A percentile compares a stretch with the other conserved stretches of the same genome.
These are phyloP conservation scores for Globisporangium ultimum DNA, from an alignment of 352 stramenopile species.

Conservation along the genomic window DNA sequence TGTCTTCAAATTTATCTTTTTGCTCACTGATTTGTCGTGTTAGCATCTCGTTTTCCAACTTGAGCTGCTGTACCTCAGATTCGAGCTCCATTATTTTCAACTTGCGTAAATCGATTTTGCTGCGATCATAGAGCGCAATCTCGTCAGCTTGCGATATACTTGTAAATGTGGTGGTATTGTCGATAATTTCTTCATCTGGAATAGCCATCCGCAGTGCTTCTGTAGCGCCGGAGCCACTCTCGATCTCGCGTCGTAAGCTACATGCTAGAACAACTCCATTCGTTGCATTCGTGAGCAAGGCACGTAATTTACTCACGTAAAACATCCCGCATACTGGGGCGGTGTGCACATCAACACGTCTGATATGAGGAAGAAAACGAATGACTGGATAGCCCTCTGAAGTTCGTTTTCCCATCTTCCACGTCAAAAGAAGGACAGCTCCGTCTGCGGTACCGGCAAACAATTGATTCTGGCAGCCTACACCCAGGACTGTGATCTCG, in stretches of 20 bases:
- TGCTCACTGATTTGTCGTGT: constrained; percentile 48
- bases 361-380: constrained; percentile 23
- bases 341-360: constrained; percentile 48
- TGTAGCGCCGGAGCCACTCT: constrained; percentile 2
- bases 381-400: constrained; percentile 22
- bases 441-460: constrained; percentile 43
- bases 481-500: constrained; percentile 40
- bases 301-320: constrained; percentile 24
- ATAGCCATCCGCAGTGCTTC: constrained; percentile 9
- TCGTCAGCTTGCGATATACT: constrained; percentile 54
- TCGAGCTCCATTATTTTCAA: constrained; percentile 61
- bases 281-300: constrained; percentile 38
- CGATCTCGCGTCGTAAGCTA: constrained; percentile 6
- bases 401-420: constrained; percentile 29
- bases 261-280: constrained; percentile 46
- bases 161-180: constrained; percentile 15
- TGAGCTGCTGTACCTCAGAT: constrained; percentile 59
- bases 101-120: constrained; percentile 40
- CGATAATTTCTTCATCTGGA: constrained; percentile 10
- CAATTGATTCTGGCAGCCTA: constrained; percentile 36
- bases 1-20: constrained; percentile 32
- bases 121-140: constrained; percentile 55
- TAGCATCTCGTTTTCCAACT: constrained; percentile 71
- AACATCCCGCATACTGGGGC: constrained; percentile 37
- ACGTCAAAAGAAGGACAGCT: constrained; percentile 43